Percentiles rank a stretch among this genome's conserved stretches.
Conservation (phyloP, 768 basidiomycete species). For the Mycena indigotica region DNA sequence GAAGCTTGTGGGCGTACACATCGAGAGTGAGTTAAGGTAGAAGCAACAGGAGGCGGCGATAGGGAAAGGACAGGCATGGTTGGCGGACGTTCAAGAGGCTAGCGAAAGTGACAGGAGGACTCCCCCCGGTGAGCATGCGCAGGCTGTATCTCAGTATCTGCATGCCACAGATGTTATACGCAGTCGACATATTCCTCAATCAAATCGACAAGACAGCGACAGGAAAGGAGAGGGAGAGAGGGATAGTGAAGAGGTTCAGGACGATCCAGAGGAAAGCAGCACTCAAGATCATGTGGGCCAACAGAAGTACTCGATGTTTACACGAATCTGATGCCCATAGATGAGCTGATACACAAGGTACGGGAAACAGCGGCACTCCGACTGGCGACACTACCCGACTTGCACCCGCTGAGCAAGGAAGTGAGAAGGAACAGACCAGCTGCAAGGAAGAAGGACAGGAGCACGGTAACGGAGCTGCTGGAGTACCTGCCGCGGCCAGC, state of each 20-base stretch:
- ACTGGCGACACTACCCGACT: not conserved
- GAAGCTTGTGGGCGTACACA: conserved; percentile 38
- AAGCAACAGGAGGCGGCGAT: too few relatives aligned
- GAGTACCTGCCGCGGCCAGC: not conserved
- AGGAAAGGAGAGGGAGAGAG: not conserved
- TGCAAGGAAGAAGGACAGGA: not conserved
- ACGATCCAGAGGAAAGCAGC: too few relatives aligned
- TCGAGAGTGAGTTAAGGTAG: too few relatives aligned
- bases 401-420: not conserved
- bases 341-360: not conserved
- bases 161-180: conserved; percentile 33
- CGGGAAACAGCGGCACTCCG: not conserved
- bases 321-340: conserved; percentile 1
- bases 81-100: too few relatives aligned
- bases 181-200: conserved; percentile 21
- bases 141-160: conserved; percentile 16
- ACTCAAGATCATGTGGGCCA: conserved; percentile 10
- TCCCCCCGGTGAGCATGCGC: conserved; percentile 18
- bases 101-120: too few relatives aligned
- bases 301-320: conserved; percentile 16
- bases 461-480: not conserved
- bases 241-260: conserved; percentile 19
- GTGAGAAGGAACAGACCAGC: not conserved
- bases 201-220: not conserved
- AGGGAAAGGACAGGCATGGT: too few relatives aligned